Evolutionary conservation across 164 flowering plant species (phyloP).

Genomic region (Umbellularia californica): DNA sequence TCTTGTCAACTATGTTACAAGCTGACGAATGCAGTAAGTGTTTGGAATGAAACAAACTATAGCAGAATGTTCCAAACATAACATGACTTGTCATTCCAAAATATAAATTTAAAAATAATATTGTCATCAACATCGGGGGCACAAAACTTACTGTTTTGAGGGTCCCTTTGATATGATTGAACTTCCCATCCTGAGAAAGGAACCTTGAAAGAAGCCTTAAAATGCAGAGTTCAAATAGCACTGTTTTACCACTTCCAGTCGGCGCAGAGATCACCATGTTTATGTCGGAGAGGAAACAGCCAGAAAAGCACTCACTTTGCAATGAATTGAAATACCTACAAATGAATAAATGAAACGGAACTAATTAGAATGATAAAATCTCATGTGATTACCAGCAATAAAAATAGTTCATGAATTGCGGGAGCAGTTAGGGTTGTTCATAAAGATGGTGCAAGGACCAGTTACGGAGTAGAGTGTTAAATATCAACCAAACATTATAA

Average conservation of each 20-base stretch:
- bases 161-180: slow-evolving; percentile 70
- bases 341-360: slow-evolving; percentile 8
- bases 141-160: slow-evolving; percentile 66
- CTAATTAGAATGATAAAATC: too few relatives aligned
- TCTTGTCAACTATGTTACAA: too few relatives aligned
- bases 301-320: slow-evolving; percentile 94
- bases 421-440: neutral
- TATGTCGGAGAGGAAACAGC: slow-evolving; percentile 69
- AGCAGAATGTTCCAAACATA: too few relatives aligned
- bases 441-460: neutral
- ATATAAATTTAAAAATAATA: too few relatives aligned
- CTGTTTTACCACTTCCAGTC: slow-evolving; percentile 99
- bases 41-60: too few relatives aligned
- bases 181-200: slow-evolving; percentile 59
- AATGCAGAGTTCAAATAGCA: slow-evolving; percentile 93
- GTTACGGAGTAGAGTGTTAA: neutral
- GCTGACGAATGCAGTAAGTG: too few relatives aligned
- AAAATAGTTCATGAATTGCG: neutral
- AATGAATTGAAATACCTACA: slow-evolving; percentile 92
- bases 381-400: neutral
- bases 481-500: neutral
- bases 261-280: slow-evolving; percentile 99
- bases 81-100: too few relatives aligned
- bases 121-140: neutral
- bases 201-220: slow-evolving; percentile 88